phyloP scores from a whole-genome alignment of 2,329 filamentous ascomycete species.

The Paraphoma chrysanthemicola region DNA sequence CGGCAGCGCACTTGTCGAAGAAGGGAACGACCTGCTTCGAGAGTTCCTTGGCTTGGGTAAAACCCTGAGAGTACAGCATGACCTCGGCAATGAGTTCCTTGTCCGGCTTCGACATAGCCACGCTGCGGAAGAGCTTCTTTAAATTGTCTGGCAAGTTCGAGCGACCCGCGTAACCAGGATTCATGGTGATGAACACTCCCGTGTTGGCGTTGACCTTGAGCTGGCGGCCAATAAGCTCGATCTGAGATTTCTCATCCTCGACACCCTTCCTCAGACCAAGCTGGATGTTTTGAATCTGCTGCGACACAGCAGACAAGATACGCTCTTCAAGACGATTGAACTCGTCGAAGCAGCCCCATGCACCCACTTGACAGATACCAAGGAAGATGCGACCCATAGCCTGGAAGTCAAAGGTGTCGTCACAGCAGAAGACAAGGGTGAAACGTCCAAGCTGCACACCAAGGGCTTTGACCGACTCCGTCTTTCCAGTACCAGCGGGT shows the following conservation, averaged over 20 bases:
- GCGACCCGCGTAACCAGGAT: slow-evolving; percentile 96
- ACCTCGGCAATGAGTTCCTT: slow-evolving; percentile 99
- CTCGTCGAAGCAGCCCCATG: slow-evolving; percentile 99
- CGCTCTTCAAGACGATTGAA: slow-evolving; percentile 99
- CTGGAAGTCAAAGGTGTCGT: slow-evolving; percentile 99
- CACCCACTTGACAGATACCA: slow-evolving; percentile 97
- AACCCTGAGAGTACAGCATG: slow-evolving; percentile 99
- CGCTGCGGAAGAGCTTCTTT: slow-evolving; percentile 99
- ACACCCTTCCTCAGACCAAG: slow-evolving; percentile 86
- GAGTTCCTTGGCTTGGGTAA: slow-evolving; percentile 91
- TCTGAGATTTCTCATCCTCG: slow-evolving; percentile 83
- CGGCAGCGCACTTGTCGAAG: slow-evolving; percentile 86
- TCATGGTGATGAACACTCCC: slow-evolving; percentile 99
- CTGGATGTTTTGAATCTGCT: slow-evolving; percentile 99
- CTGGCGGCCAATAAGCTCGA: slow-evolving; percentile 92
- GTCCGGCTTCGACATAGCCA: slow-evolving; percentile 99
- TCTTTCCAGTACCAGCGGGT: slow-evolving; percentile 97
- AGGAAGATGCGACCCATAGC: slow-evolving; percentile 99
- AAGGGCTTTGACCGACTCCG: slow-evolving; percentile 97
- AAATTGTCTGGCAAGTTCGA: slow-evolving; percentile 98
- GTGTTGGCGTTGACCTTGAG: slow-evolving; percentile 90
- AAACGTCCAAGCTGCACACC: slow-evolving; percentile 96
- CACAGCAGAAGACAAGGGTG: slow-evolving; percentile 98
- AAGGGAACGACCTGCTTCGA: slow-evolving; percentile 98
- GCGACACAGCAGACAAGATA: slow-evolving; percentile 96